Evolutionary conservation across 345 rosid species (phyloP).

Genomic region (Cardiospermum halicacabum): DNA sequence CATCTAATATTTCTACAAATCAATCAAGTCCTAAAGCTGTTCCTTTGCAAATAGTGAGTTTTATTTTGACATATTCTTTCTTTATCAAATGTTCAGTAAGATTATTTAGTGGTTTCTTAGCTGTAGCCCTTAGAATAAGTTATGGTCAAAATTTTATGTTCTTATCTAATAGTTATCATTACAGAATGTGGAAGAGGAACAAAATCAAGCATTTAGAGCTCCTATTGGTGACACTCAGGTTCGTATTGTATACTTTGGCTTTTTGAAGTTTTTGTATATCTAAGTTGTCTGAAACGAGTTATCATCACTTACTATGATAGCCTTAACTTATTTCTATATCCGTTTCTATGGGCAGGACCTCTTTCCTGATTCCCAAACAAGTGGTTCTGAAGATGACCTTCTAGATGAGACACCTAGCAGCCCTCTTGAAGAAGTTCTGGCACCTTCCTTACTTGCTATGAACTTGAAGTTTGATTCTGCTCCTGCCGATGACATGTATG

Average conservation of each 20-base stretch:
- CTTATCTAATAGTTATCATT: conserved; percentile 1
- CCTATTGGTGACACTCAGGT: conserved; percentile 62
- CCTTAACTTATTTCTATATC: neutral
- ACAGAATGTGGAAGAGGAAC: conserved; percentile 30
- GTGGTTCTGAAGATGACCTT: conserved; percentile 39
- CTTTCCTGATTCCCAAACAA: conserved; percentile 40
- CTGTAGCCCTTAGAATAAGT: neutral
- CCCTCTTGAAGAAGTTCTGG: conserved; percentile 57
- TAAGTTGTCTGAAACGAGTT: conserved; percentile 4
- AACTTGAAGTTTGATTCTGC: conserved; percentile 66
- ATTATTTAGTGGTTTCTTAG: neutral
- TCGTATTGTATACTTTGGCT: neutral
- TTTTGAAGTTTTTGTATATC: neutral
- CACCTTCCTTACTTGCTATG: conserved; percentile 65
- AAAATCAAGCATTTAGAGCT: conserved; percentile 38
- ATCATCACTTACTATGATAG: neutral
- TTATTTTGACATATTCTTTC: neutral
- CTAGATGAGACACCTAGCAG: conserved; percentile 43
- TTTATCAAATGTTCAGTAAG: too few species aligned
- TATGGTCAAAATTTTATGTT: neutral
- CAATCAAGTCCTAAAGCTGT: conserved; percentile 24
- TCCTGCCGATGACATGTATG: conserved; percentile 49
- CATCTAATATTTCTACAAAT: conserved; percentile 24
- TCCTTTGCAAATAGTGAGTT: conserved; percentile 26
- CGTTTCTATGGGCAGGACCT: conserved; percentile 43